Evolutionary conservation across 805 yeast genomes (phyloP).

Genomic region (Huiozyma sinensis): DNA sequence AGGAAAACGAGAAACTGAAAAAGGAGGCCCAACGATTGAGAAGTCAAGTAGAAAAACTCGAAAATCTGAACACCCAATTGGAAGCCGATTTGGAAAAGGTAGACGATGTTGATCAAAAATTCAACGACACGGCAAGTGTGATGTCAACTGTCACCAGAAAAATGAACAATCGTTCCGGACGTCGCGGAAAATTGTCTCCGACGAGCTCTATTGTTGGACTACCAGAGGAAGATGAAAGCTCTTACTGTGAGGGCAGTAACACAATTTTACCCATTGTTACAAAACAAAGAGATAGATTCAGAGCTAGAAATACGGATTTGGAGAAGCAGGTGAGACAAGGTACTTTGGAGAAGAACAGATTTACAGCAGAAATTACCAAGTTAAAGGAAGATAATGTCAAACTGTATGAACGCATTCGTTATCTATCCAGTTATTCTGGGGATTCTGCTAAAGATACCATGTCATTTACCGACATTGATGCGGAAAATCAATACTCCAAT

Average conservation of each 20-base stretch:
- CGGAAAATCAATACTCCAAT: conserved; percentile 51
- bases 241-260: conserved; percentile 25
- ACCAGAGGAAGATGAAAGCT: conserved; percentile 27
- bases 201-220: conserved; percentile 42
- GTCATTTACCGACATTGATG: conserved; percentile 25
- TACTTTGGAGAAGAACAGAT: conserved; percentile 40
- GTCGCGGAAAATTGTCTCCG: conserved; percentile 35
- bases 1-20: conserved; percentile 34
- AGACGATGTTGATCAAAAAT: conserved; percentile 33
- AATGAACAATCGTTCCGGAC: conserved; percentile 23
- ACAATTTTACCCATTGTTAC: conserved; percentile 77
- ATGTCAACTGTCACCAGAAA: conserved; percentile 47
- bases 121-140: conserved; percentile 48
- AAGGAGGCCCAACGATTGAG: conserved; percentile 26
- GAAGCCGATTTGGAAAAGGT: conserved; percentile 64
- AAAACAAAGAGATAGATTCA: conserved; percentile 89
- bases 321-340: conserved; percentile 70
- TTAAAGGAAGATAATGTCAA: conserved; percentile 68
- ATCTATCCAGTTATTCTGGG: conserved; percentile 41
- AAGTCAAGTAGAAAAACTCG: conserved; percentile 33
- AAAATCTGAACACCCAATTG: conserved; percentile 44
- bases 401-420: conserved; percentile 68
- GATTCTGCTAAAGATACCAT: conserved; percentile 22
- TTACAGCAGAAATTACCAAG: conserved; percentile 51
- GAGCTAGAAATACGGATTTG: conserved; percentile 69